phyloP scores from a whole-genome alignment of 2,329 filamentous ascomycete genomes.

The Ampelomyces quisqualis region DNA sequence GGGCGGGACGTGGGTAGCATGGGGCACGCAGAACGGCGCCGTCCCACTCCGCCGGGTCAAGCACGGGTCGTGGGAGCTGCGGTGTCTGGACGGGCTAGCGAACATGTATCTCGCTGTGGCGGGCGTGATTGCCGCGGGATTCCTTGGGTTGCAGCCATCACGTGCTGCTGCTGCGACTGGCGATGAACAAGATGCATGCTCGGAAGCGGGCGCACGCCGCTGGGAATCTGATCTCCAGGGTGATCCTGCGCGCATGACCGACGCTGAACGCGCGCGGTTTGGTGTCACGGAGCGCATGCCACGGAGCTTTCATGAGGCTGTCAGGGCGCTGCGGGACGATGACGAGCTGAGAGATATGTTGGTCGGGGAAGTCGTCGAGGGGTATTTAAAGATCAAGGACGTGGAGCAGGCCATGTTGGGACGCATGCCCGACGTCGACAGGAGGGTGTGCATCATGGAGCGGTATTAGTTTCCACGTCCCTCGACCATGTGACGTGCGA shows the following conservation, averaged over 20 bases:
- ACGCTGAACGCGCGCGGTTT: constrained; percentile 50
- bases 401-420: constrained; percentile 57
- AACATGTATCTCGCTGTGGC: constrained; percentile 73
- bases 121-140: constrained; percentile 62
- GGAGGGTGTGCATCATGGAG: constrained; percentile 63
- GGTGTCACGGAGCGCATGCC: constrained; percentile 60
- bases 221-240: constrained; percentile 57
- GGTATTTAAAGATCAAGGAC: constrained; percentile 61
- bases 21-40: constrained; percentile 81
- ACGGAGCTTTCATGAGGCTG: constrained; percentile 54
- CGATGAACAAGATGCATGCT: too few relatives aligned
- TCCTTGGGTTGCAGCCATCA: constrained; percentile 56
- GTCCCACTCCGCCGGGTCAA: constrained; percentile 68
- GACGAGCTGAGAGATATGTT: constrained; percentile 50
- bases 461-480: constrained; percentile 56
- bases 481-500: too few relatives aligned
- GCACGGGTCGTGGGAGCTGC: constrained; percentile 73
- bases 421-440: constrained; percentile 52
- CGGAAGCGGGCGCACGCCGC: too few relatives aligned
- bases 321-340: constrained; percentile 55
- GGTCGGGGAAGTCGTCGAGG: constrained; percentile 53
- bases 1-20: constrained; percentile 74
- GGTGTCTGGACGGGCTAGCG: constrained; percentile 74
- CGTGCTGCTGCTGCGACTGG: too few relatives aligned
- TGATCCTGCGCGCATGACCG: constrained; percentile 27